Evolutionary conservation across 805 yeast genomes (phyloP).

Genomic region (Candida ovalis): DNA sequence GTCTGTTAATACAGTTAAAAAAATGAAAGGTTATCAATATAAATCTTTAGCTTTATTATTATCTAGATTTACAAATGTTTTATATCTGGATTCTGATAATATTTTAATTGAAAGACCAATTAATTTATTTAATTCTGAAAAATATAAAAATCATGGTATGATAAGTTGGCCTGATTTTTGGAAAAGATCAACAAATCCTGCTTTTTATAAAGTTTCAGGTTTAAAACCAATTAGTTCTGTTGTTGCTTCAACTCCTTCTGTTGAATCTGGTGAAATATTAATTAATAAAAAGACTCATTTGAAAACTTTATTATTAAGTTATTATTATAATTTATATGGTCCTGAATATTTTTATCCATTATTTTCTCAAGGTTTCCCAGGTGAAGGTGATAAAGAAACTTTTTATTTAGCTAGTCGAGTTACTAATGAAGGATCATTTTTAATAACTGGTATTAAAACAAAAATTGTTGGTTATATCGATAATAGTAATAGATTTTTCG

Average conservation of each 20-base stretch:
- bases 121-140: slow-evolving; percentile 42
- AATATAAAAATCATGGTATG: slow-evolving; percentile 42
- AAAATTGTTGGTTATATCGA: slow-evolving; percentile 30
- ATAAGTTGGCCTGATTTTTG: slow-evolving; percentile 67
- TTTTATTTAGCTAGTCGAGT: slow-evolving; percentile 65
- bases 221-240: slow-evolving; percentile 31
- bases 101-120: slow-evolving; percentile 37
- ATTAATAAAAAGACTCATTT: slow-evolving; percentile 58
- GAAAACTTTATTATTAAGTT: slow-evolving; percentile 52
- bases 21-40: slow-evolving; percentile 42
- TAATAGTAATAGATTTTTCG: slow-evolving; percentile 21
- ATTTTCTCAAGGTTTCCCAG: slow-evolving; percentile 68
- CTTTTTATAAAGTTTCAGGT: slow-evolving; percentile 46
- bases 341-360: slow-evolving; percentile 65
- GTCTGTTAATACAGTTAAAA: slow-evolving; percentile 18
- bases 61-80: slow-evolving; percentile 41
- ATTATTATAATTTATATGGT: slow-evolving; percentile 65
- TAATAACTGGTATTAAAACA: slow-evolving; percentile 28
- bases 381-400: slow-evolving; percentile 81
- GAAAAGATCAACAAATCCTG: slow-evolving; percentile 61
- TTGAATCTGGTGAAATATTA: slow-evolving; percentile 69
- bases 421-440: slow-evolving; percentile 23
- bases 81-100: slow-evolving; percentile 49
- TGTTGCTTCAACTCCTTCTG: slow-evolving; percentile 47
- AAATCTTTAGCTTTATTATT: slow-evolving; percentile 47